Evolutionary conservation across 2,329 filamentous ascomycete genomes (phyloP), one percentile per base, ranked within the genome.

Genomic region (Monilinia laxa): DNA sequence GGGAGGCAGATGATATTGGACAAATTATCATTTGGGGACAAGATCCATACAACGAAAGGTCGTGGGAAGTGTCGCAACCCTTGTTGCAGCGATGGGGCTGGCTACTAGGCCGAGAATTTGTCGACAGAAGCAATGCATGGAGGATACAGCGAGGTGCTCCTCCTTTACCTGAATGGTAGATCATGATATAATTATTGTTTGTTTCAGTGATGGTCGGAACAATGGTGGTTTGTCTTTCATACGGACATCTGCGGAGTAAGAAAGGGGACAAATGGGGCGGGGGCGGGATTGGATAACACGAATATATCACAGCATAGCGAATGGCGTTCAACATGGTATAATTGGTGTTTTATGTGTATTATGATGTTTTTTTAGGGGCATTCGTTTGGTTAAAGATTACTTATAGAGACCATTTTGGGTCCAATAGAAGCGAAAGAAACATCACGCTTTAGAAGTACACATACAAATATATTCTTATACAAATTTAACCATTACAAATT

Each of bases 1-100:
- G 74, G 31, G 76, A 78, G 14, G 71, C 74, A 18, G 76, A 79
- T 64, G 78, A 79, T 58, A 70, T 73, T 9, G 77, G 76, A 10
- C 79, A 80, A 64, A 67, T 80, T 63, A 79, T 74, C n/a, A 77
- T 80, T 56, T 80, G 79, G 79, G 79, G 79, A 35, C 77, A 79
- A 31, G 77, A 80, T 68, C 75, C 78, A 52, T 70, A 79, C 7
- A 79, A 79, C 66, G 79, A 80, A 62, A 74, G 78, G 66, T 77
- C 77, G 5, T 81, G 79, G 79, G 79, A 81, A 67, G 78, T 80
- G 58, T 80, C 78, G n/a, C 74, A 76, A 31, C 68, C 71, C 12
- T 73, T 79, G 2, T 71, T 80, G 38, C 77, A 79, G 66, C 74
- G 76, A 40, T 81, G 79, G 78, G 76, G 77, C 0, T 80, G 78